Evolutionary conservation across 441 rosid genomes (phyloP).

Genomic region (Euphorbia schlechtendalii): DNA sequence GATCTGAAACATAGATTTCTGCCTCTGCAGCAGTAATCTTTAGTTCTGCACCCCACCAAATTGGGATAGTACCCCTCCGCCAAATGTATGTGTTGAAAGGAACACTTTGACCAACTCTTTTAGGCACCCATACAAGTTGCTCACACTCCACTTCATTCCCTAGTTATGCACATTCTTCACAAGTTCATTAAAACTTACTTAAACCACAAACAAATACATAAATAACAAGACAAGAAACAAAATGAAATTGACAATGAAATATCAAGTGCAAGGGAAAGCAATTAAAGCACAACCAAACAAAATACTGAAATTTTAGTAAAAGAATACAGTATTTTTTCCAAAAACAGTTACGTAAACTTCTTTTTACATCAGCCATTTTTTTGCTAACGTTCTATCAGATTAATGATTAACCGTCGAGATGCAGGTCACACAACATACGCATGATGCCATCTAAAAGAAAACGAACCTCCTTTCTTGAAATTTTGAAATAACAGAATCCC

Average conservation of each 20-base stretch:
- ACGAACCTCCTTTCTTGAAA: neutral
- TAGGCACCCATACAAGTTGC: slow-evolving; percentile 95
- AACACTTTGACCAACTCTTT: slow-evolving; percentile 62
- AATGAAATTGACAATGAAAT: slow-evolving; percentile 11
- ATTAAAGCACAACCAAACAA: neutral
- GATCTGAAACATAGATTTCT: slow-evolving; percentile 84
- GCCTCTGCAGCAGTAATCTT: slow-evolving; percentile 95
- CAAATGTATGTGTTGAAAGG: slow-evolving; percentile 83
- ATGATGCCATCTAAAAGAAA: neutral
- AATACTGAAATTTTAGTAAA: slow-evolving; percentile 1
- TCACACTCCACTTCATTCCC: slow-evolving; percentile 99
- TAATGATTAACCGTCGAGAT: neutral
- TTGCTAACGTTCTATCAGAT: neutral
- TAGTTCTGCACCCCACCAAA: slow-evolving; percentile 99
- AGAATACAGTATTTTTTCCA: neutral
- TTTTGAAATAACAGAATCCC: neutral
- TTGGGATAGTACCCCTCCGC: slow-evolving; percentile 97
- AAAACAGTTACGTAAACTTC: neutral
- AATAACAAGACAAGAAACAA: neutral
- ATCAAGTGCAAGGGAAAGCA: slow-evolving; percentile 10
- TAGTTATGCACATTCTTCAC: slow-evolving; percentile 35
- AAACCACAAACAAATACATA: slow-evolving; percentile 11
- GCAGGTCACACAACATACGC: neutral
- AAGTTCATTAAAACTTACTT: slow-evolving; percentile 25
- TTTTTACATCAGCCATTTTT: neutral